Evolutionary conservation across 805 yeast genomes (phyloP), one percentile per base, ranked within the genome.

Genomic region (Kluyveromyces wickerhamii): DNA sequence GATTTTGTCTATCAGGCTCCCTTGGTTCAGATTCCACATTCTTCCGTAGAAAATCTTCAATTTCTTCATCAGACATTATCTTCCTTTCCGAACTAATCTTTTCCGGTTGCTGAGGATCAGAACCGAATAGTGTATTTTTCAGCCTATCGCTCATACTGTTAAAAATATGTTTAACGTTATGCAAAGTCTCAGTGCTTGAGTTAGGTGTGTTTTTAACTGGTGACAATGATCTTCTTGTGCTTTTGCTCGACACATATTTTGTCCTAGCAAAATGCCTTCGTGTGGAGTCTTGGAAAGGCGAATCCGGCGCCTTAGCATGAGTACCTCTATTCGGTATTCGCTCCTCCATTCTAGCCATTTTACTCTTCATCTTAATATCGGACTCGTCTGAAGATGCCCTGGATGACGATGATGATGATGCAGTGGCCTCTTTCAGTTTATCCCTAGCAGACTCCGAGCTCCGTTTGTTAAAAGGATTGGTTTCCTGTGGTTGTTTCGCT

Each of bases 261-360:
- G 43, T 44, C 26, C 57, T 43, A 5, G 53, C 47, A 26, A 44
- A 45, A 23, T 49, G 54, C 5, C 55, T 40, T 17, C 43, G 45
- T 4, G 35, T 37, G 19, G 39, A 40, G 23, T 34, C 42, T 19
- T 38, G 35, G 24, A 43, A 46, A 8, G 50, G 51, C 2, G 49
- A 46, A 5, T 25, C 34, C 8, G 35, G 27, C 9, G 14, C 13
- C 5, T 27, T 29, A 2, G 22, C 12, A n/a, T 3, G 20, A 10
- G 15, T 6, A n/a, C 5, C 12, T 14, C n/a, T 26, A 14, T 13
- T 17, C 2, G 5, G 18, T 11, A 25, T 18, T 8, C n/a, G 11
- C 7, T 29, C 28, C 8, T 32, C 15, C 14, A 15, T 25, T 15
- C 25, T 26, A 15, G 26, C 23, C 21, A 39, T 26, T 18, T 36